These are phyloP conservation scores for Podila clonocystis DNA, from an alignment of 192 early-diverging fungal genomes.

Conservation along the genomic window DNA sequence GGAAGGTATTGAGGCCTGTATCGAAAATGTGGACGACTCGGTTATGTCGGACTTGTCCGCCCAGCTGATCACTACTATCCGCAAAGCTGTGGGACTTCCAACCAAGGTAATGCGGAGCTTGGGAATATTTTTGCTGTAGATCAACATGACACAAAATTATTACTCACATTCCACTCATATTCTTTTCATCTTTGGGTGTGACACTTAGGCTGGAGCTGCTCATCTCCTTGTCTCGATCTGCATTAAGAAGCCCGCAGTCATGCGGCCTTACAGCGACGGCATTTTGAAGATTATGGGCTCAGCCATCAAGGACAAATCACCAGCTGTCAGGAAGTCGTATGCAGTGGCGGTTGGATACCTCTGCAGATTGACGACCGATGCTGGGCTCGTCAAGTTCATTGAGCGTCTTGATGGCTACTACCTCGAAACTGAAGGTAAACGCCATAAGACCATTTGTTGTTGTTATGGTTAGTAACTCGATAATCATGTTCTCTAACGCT, in stretches of 20 bases:
- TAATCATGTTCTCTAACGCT: not conserved
- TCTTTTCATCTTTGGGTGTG: no score
- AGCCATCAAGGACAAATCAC: conserved; percentile 80
- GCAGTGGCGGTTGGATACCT: conserved; percentile 88
- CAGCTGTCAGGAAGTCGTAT: conserved; percentile 85
- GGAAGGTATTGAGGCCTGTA: conserved; percentile 84
- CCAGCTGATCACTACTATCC: conserved; percentile 73
- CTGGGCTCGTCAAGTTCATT: conserved; percentile 70
- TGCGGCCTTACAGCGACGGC: conserved; percentile 75
- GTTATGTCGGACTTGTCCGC: conserved; percentile 76
- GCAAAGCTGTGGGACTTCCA: conserved; percentile 89
- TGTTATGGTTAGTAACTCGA: not conserved
- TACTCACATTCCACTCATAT: not conserved
- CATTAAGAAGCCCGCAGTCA: conserved; percentile 70
- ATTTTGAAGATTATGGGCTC: conserved; percentile 83
- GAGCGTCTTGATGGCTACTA: conserved; percentile 80
- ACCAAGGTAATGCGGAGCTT: conserved; percentile 62
- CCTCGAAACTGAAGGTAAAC: conserved; percentile 70
- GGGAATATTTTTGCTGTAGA: not conserved
- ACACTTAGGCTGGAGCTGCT: conserved; percentile 83
- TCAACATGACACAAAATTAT: not conserved
- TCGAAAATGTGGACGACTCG: conserved; percentile 79
- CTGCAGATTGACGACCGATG: conserved; percentile 64
- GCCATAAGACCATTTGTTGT: not conserved
- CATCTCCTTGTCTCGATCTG: conserved; percentile 84